Evolutionary conservation across 1,284 basidiomycete species (phyloP).

Genomic region (Pholiota adiposa): DNA sequence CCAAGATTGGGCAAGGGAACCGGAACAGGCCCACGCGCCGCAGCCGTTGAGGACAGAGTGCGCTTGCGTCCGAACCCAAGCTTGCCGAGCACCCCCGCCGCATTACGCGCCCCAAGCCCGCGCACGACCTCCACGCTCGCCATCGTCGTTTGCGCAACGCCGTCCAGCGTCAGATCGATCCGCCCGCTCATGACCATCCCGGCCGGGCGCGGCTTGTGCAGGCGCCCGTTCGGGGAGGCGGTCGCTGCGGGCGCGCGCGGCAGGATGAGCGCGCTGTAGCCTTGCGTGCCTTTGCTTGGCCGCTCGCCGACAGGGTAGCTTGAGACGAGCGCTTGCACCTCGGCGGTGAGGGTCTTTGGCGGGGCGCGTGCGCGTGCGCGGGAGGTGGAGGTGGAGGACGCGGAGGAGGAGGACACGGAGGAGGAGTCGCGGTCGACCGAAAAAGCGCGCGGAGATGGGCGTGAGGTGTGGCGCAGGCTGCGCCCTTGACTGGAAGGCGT

Average conservation of each 20-base stretch:
- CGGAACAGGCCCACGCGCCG: constrained; percentile 11
- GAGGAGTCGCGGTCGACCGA: constrained; percentile 2
- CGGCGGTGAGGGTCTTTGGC: constrained; percentile 23
- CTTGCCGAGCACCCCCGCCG: constrained; percentile 15
- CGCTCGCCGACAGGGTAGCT: constrained; percentile 32
- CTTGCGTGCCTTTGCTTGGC: constrained; percentile 60
- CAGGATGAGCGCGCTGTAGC: constrained; percentile 73
- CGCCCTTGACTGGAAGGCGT: background rate
- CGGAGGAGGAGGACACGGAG: background rate
- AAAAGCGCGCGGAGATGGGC: background rate
- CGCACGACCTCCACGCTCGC: constrained; percentile 80
- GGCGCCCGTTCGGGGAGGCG: background rate
- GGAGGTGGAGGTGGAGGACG: constrained; percentile 5
- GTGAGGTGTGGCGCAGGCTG: background rate
- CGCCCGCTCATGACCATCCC: constrained; percentile 38
- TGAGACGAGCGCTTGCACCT: constrained; percentile 23
- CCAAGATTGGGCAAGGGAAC: background rate
- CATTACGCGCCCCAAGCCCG: constrained; percentile 48
- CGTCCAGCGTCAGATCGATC: constrained; percentile 73
- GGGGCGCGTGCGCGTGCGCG: constrained; percentile 7
- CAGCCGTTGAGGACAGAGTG: constrained; percentile 15
- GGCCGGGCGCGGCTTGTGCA: background rate
- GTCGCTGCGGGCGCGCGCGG: constrained; percentile 51
- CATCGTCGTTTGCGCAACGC: constrained; percentile 85
- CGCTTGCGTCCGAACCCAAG: constrained; percentile 18